Evolutionary conservation across 2,329 filamentous ascomycete genomes (phyloP), one percentile per base, ranked within the genome.

Genomic region (Biscogniauxia mediterranea): DNA sequence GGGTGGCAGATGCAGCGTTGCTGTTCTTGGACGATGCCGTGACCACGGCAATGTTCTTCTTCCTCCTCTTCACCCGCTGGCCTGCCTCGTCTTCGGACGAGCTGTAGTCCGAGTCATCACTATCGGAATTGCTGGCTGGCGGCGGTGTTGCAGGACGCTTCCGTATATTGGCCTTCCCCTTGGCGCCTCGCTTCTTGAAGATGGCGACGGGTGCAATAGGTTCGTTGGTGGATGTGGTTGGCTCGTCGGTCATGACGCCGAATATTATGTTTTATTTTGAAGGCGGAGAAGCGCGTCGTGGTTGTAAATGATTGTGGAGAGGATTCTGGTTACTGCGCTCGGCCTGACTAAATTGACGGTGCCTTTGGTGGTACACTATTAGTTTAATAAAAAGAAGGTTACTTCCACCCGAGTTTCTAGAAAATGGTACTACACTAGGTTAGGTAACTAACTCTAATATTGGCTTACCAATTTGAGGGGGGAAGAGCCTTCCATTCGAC

Each of bases 111-210:
- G 79, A 80, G 63, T 87, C 84, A 69, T 85, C 83, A 68, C 79
- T 82, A 65, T 83, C 82, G 57, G 77, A 80, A 62, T 79, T 74
- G 32, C 83, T 84, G 11, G 85, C 85, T 13, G 89, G 88, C 5
- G 92, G 90, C 57, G 92, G 92, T 46, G 92, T 91, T 26, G 89
- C 86, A 20, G 90, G 85, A 66, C 91, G 87, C 80, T 96, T 97
- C 72, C 93, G 87, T 58, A 93, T 80, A 71, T 88, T 93, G 55
- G 88, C 83, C 72, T 91, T 93, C 64, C 84, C 85, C 74, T 93
- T 96, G 71, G 85, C 84, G 66, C 86, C 84, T 74, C 93, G 87
- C 76, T 95, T 96, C 76, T 96, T 97, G 84, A 97, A 97, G 56
- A 91, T 76, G 15, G 89, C 84, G 13, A 88, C 81, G 0, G 85